phyloP scores from a whole-genome alignment of 768 basidiomycete genomes.

The Galerina marginata region DNA sequence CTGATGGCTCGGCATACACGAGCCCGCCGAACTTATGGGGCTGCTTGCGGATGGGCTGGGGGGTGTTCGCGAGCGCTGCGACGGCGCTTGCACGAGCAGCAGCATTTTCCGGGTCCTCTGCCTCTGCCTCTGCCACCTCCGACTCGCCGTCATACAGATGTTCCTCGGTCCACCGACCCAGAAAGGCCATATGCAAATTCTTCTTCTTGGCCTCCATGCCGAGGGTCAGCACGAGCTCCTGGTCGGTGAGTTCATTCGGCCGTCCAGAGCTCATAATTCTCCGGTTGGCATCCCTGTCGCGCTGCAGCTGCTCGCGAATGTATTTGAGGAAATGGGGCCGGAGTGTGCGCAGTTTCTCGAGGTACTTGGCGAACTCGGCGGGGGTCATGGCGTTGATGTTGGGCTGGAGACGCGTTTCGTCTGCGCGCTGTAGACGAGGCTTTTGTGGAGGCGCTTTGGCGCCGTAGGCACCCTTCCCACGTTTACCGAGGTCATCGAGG shows the following conservation, averaged over 20 bases:
- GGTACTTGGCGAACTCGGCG: slow-evolving; percentile 52
- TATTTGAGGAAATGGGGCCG: slow-evolving; percentile 52
- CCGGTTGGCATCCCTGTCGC: slow-evolving; percentile 17
- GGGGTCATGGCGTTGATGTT: slow-evolving; percentile 69
- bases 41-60: slow-evolving; percentile 56
- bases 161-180: slow-evolving; percentile 24
- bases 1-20: slow-evolving; percentile 58
- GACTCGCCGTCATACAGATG: slow-evolving; percentile 15
- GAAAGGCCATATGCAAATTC: slow-evolving; percentile 26
- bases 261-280: neutral
- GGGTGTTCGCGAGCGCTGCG: slow-evolving; percentile 15
- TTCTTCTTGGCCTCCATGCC: slow-evolving; percentile 15
- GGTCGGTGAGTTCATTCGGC: slow-evolving; percentile 14
- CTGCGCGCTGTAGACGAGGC: neutral
- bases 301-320: slow-evolving; percentile 32
- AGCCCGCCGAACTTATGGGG: slow-evolving; percentile 72
- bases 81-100: neutral
- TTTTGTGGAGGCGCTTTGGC: slow-evolving; percentile 6
- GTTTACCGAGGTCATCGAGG: slow-evolving; percentile 13
- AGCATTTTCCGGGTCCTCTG: neutral
- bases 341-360: neutral
- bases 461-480: slow-evolving; percentile 30
- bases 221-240: slow-evolving; percentile 18
- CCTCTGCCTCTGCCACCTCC: slow-evolving; percentile 11
- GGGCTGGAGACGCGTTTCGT: slow-evolving; percentile 23